These are phyloP conservation scores for Barbatosphaeria neglecta DNA, from an alignment of 495 filamentous ascomycete species.

Conservation along the genomic window DNA sequence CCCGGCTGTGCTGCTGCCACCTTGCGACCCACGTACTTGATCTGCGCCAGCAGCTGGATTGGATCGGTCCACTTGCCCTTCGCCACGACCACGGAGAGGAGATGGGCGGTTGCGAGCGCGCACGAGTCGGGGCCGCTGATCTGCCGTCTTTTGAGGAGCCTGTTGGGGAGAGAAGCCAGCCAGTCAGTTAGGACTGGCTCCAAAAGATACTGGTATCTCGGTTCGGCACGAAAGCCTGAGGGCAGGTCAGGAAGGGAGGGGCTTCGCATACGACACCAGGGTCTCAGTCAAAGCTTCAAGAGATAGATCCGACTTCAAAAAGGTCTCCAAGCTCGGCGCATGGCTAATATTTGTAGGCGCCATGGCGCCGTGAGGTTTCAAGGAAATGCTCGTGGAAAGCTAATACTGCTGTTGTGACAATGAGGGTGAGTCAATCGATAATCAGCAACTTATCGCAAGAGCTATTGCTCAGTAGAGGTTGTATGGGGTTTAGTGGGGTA, in stretches of 20 bases:
- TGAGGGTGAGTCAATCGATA: no score
- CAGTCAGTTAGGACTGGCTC: no score
- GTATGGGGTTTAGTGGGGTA: no score
- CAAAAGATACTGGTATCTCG: no score
- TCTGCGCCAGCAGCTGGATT: constrained; percentile 60
- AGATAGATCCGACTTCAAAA: constrained; percentile 53
- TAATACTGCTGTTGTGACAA: no score
- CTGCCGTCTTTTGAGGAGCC: constrained; percentile 80
- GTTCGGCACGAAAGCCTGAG: no score
- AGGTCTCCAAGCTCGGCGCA: constrained; percentile 60
- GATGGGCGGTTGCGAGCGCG: constrained; percentile 78
- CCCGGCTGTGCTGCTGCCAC: constrained; percentile 72
- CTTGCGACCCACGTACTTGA: constrained; percentile 61
- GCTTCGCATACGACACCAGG: constrained; percentile 57
- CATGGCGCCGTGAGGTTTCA: constrained; percentile 15
- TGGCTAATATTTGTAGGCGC: constrained; percentile 29
- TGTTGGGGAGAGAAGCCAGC: constrained; percentile 21
- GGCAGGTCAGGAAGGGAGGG: constrained; percentile 1
- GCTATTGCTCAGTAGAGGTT: no score
- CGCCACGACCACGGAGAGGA: constrained; percentile 73
- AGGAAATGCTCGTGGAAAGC: background rate
- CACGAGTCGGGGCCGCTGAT: constrained; percentile 78
- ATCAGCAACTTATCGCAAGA: no score
- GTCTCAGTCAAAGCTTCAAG: constrained; percentile 73
- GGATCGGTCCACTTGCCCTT: constrained; percentile 60